Evolutionary conservation across 257 asterid species (phyloP).

Genomic region (Scutellaria minor): DNA sequence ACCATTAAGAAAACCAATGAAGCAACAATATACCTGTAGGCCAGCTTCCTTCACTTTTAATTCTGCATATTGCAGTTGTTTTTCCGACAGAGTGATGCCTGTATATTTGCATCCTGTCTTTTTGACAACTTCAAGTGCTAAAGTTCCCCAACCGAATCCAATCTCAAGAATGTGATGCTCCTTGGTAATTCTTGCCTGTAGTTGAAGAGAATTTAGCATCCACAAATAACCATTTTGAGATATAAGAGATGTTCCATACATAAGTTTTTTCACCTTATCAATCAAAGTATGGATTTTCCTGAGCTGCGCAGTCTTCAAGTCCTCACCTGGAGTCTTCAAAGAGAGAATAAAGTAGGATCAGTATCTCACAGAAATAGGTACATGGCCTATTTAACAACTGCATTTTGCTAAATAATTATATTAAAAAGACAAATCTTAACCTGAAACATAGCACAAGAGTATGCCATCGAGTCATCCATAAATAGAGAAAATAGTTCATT

Average conservation of each 20-base stretch:
- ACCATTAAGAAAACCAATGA: too few relatives aligned
- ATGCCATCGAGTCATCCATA: constrained; percentile 75
- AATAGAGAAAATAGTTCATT: constrained; percentile 62
- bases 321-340: constrained; percentile 56
- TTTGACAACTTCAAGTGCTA: constrained; percentile 66
- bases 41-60: constrained; percentile 61
- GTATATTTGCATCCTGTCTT: constrained; percentile 74
- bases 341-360: background rate
- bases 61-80: constrained; percentile 57
- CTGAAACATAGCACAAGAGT: constrained; percentile 75
- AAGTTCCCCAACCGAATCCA: constrained; percentile 78
- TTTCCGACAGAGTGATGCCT: constrained; percentile 65
- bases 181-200: constrained; percentile 58
- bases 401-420: background rate
- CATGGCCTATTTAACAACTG: too few relatives aligned
- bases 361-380: too few relatives aligned
- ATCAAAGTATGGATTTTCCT: constrained; percentile 62
- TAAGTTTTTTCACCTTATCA: constrained; percentile 49
- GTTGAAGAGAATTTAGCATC: background rate
- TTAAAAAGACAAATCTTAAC: constrained; percentile 32
- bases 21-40: constrained; percentile 48
- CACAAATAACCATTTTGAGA: background rate
- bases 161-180: constrained; percentile 73
- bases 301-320: constrained; percentile 67
- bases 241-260: too few relatives aligned